phyloP scores from a whole-genome alignment of 495 filamentous ascomycete genomes.

The Aspergillus nidulans region DNA sequence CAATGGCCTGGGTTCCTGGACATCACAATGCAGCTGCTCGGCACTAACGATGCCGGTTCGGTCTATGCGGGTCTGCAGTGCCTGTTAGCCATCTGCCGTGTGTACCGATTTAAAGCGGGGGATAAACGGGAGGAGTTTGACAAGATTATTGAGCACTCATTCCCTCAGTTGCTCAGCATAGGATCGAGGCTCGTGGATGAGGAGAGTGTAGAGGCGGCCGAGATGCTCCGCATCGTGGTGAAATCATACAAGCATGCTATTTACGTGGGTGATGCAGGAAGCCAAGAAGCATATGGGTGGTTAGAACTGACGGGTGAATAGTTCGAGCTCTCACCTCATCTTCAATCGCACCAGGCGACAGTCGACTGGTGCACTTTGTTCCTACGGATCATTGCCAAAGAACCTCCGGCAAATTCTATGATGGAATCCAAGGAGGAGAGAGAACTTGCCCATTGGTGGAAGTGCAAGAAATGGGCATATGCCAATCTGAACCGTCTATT shows the following conservation, averaged over 20 bases:
- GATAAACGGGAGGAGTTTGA: conserved; percentile 84
- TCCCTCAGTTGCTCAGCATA: conserved; percentile 84
- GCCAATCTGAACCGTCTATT: conserved; percentile 94
- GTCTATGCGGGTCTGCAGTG: conserved; percentile 94
- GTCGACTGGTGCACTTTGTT: conserved; percentile 95
- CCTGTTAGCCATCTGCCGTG: conserved; percentile 84
- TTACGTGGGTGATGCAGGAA: conserved; percentile 61
- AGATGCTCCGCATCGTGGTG: conserved; percentile 91
- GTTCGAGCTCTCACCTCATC: conserved; percentile 79
- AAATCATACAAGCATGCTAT: conserved; percentile 98
- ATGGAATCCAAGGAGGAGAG: conserved; percentile 79
- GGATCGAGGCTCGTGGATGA: conserved; percentile 85
- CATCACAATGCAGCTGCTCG: conserved; percentile 80
- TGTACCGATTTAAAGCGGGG: conserved; percentile 87
- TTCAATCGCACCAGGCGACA: conserved; percentile 75
- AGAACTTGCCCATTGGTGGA: conserved; percentile 97
- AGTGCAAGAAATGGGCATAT: conserved; percentile 99
- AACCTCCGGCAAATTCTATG: conserved; percentile 73
- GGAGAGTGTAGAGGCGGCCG: conserved; percentile 85
- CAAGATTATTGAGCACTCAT: conserved; percentile 85
- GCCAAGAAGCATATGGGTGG: background rate
- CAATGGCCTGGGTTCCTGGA: conserved; percentile 92
- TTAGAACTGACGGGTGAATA: conserved; percentile 30
- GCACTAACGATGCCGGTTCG: conserved; percentile 73
- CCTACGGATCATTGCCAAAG: conserved; percentile 80